Base-by-base conservation (phyloP, 192 early-diverging fungal genomes). In the Gigaspora rosea region DNA sequence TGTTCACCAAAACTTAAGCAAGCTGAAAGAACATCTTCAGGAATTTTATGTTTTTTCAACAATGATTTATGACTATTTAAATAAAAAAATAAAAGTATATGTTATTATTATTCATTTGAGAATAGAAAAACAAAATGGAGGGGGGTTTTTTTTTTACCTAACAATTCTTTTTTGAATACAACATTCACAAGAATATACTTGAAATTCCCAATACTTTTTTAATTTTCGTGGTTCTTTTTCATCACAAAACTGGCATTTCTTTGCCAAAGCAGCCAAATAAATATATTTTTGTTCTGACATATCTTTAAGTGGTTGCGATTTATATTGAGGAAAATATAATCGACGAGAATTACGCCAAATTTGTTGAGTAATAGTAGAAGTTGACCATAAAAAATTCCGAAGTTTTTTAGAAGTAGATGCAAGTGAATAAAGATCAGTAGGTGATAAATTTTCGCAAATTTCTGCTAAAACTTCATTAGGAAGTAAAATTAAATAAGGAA, bases 381-480 rank as follows among this genome's bases (percentile, higher is more conserved):
- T 15, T 41, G 71, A 54, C 35, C 54, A 73, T 20, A 73, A 58
- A 73, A 57, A 41, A 41, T 58, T 27, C 12, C 54, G 52, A 58
- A 54, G 57, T 16, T 18, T 18, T 73, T 58, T 73, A 46, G 54
- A 73, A n/a, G 36, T 36, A 6, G 56, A 58, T 20, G 54, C 12
- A 41, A 73, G 54, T 41, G 71, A 54, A 73, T 35, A 73, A 11
- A 73, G 36, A 57, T 73, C 71, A 41, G 16, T n/a, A 1, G 71
- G 71, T 2, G 32, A 41, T 35, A 76, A 36, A 36, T 50, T 22
- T 64, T 76, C 74, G 52, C 74, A 76, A 35, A 76, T 64, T 49
- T 76, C 56, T 0, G 58, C 62, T 8, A 76, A 65, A 64, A 76
- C 33, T 65, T 76, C 74, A 46, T 15, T 33, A 22, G 79, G 78